Conservation (phyloP, 2,329 filamentous ascomycete species). For the Lachnellula subtilissima region DNA sequence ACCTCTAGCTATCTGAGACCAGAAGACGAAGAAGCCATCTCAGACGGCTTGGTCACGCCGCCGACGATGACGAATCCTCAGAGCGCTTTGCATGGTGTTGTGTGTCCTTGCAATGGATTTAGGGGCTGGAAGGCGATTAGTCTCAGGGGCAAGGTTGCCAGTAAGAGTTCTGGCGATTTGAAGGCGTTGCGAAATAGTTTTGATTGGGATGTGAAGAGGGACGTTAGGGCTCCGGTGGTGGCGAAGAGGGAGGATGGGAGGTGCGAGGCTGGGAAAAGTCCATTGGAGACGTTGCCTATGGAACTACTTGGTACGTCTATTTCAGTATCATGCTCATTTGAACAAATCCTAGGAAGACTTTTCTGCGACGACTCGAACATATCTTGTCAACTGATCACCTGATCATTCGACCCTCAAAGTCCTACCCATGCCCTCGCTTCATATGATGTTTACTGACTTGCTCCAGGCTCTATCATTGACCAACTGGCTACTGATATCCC, state of each 20-base stretch:
- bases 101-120: constrained; percentile 53
- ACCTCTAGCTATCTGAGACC: constrained; percentile 50
- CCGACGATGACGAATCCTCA: constrained; percentile 39
- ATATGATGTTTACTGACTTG: constrained; percentile 10
- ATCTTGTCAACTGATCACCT: constrained; percentile 5
- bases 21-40: constrained; percentile 45
- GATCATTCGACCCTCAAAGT: constrained; percentile 8
- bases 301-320: constrained; percentile 63
- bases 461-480: constrained; percentile 66
- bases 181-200: constrained; percentile 52
- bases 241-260: constrained; percentile 17
- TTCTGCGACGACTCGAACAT: neutral
- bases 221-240: neutral
- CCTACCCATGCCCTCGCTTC: constrained; percentile 1
- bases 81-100: constrained; percentile 53
- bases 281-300: constrained; percentile 62
- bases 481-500: constrained; percentile 69
- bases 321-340: neutral
- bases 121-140: constrained; percentile 60
- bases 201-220: constrained; percentile 35
- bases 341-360: neutral
- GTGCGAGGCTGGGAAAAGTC: constrained; percentile 32
- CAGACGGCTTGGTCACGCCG: constrained; percentile 35
- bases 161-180: constrained; percentile 57
- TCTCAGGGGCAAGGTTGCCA: constrained; percentile 50